phyloP scores from a whole-genome alignment of 768 basidiomycete species.

The Hydnomerulius pinastri region DNA sequence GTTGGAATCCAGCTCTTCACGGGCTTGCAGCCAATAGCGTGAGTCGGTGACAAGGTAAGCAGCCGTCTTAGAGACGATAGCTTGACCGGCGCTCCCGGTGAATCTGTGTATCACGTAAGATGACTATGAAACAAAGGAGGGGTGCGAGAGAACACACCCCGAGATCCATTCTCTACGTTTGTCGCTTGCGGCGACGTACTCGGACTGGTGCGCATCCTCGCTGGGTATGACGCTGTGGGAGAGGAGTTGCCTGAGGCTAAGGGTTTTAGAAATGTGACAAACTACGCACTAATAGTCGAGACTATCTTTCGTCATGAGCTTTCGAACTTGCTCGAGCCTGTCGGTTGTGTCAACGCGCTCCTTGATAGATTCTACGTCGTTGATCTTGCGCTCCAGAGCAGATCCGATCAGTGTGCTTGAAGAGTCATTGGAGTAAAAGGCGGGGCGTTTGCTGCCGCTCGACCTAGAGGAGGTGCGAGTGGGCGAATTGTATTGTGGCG shows the following conservation, averaged over 20 bases:
- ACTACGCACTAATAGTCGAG: constrained; percentile 74
- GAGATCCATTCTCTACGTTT: constrained; percentile 79
- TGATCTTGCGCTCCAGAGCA: constrained; percentile 67
- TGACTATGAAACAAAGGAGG: constrained; percentile 19
- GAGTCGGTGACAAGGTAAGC: constrained; percentile 83
- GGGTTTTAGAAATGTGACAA: constrained; percentile 1
- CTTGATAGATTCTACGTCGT: constrained; percentile 56
- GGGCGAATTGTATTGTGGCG: constrained; percentile 29
- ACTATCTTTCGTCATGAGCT: constrained; percentile 64
- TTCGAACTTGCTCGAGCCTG: constrained; percentile 61
- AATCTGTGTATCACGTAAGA: constrained; percentile 45
- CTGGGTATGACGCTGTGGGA: constrained; percentile 66
- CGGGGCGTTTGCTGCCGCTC: constrained; percentile 42
- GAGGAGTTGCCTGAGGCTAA: constrained; percentile 9
- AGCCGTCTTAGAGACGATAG: constrained; percentile 61
- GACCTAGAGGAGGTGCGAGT: constrained; percentile 43
- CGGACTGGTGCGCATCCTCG: constrained; percentile 83
- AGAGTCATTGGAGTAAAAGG: constrained; percentile 58
- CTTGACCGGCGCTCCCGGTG: constrained; percentile 68
- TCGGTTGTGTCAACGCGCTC: constrained; percentile 59
- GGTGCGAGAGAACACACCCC: constrained; percentile 51
- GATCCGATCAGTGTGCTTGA: constrained; percentile 76
- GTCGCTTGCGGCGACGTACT: constrained; percentile 77
- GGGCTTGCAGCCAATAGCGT: constrained; percentile 82
- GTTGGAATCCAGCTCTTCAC: constrained; percentile 65